Conservation (phyloP, 2,329 filamentous ascomycete genomes). For the Alternaria arborescens region DNA sequence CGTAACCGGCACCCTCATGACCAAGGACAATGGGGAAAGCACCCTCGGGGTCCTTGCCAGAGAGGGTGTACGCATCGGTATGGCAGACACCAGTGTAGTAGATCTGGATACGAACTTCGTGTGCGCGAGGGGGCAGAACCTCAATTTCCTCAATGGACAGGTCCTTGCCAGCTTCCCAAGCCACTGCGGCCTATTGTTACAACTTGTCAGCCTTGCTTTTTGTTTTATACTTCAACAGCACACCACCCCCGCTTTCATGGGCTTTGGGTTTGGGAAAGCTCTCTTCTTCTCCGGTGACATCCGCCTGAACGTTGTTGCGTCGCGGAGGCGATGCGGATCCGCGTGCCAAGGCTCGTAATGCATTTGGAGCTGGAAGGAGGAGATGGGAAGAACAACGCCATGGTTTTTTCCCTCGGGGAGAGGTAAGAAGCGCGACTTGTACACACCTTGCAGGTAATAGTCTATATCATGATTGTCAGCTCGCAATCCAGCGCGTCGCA, state of each 20-base stretch:
- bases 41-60: slow-evolving; percentile 92
- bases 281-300: slow-evolving; percentile 12
- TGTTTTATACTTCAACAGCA: neutral
- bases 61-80: slow-evolving; percentile 72
- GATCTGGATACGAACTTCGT: slow-evolving; percentile 97
- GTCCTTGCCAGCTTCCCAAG: slow-evolving; percentile 94
- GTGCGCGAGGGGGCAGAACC: slow-evolving; percentile 84
- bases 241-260: neutral
- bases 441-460: slow-evolving; percentile 92
- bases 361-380: neutral
- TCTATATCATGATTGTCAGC: slow-evolving; percentile 60
- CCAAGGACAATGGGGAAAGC: slow-evolving; percentile 56
- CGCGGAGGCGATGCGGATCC: slow-evolving; percentile 37
- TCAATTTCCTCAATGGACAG: slow-evolving; percentile 91
- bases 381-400: neutral
- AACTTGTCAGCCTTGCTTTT: slow-evolving; percentile 22
- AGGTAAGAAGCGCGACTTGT: slow-evolving; percentile 60
- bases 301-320: slow-evolving; percentile 13
- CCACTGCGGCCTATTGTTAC: slow-evolving; percentile 78
- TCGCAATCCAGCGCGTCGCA: neutral
- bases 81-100: slow-evolving; percentile 99
- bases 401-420: neutral
- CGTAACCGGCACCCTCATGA: slow-evolving; percentile 55
- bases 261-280: neutral
- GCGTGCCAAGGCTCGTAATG: slow-evolving; percentile 33